A percentile compares a stretch with the other conserved stretches of the same genome.
These are phyloP conservation scores for Chaetothyriales sp. DNA, from an alignment of 2,329 filamentous ascomycete genomes.

Conservation along the genomic window DNA sequence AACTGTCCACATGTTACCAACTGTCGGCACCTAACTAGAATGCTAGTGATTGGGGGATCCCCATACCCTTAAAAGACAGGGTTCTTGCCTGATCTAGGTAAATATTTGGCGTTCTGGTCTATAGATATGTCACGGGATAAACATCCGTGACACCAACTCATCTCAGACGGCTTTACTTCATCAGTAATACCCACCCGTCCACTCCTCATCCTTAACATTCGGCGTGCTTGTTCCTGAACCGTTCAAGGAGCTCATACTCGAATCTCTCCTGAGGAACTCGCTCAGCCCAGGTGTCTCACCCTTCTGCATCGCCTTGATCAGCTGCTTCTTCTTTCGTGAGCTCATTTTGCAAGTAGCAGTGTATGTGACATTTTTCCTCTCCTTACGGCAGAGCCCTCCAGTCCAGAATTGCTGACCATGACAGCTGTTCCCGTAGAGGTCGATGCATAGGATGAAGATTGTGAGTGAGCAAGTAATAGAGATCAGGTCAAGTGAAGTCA, in stretches of 20 bases:
- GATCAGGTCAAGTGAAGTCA: slow-evolving; percentile 36
- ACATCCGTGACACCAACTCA: too few relatives aligned
- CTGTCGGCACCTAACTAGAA: too few relatives aligned
- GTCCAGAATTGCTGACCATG: slow-evolving; percentile 31
- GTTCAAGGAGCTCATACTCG: slow-evolving; percentile 7
- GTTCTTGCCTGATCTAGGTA: too few relatives aligned
- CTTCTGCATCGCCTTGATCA: slow-evolving; percentile 21
- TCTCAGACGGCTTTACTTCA: not conserved
- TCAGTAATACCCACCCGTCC: slow-evolving; percentile 11
- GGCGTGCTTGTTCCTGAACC: slow-evolving; percentile 2
- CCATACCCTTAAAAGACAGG: too few relatives aligned
- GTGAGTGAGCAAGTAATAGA: slow-evolving; percentile 33
- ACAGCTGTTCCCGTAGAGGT: slow-evolving; percentile 39
- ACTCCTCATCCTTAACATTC: slow-evolving; percentile 6
- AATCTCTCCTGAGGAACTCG: slow-evolving; percentile 9
- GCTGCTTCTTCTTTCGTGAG: slow-evolving; percentile 14
- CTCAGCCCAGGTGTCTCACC: slow-evolving; percentile 20
- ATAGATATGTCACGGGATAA: too few relatives aligned
- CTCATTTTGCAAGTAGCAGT: slow-evolving; percentile 26
- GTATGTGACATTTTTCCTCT: slow-evolving; percentile 28
- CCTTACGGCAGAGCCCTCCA: slow-evolving; percentile 20
- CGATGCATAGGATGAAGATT: slow-evolving; percentile 35
- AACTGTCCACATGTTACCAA: too few relatives aligned
- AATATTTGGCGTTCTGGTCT: too few relatives aligned
- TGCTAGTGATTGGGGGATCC: too few relatives aligned